phyloP scores from a whole-genome alignment of 1,284 basidiomycete species.

The Laetiporus sulphureus region DNA sequence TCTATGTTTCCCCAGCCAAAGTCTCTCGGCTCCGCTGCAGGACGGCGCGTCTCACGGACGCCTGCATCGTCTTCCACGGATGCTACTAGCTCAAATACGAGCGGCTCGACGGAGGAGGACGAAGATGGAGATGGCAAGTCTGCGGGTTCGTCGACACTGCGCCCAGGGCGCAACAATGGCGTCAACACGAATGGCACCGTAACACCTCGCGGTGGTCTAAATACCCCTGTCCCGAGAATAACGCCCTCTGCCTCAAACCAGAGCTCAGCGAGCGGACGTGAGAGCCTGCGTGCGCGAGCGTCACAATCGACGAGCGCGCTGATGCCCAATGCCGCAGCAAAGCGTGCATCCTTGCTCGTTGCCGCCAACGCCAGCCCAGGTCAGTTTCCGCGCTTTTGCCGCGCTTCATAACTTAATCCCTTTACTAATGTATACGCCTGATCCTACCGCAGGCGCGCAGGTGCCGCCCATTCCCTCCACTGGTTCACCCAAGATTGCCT shows the following conservation, averaged over 20 bases:
- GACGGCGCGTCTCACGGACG: slow-evolving; percentile 11
- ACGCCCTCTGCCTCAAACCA: slow-evolving; percentile 12
- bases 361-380: slow-evolving; percentile 11
- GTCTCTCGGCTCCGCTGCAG: slow-evolving; percentile 9
- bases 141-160: slow-evolving; percentile 29
- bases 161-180: slow-evolving; percentile 26
- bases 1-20: slow-evolving; percentile 8
- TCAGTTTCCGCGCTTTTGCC: background rate
- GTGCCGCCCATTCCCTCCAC: no score
- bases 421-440: background rate
- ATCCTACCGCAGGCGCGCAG: no score
- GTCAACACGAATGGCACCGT: no score
- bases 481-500: no score
- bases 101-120: slow-evolving; percentile 21
- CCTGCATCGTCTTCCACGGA: slow-evolving; percentile 11
- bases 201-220: no score
- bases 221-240: slow-evolving; percentile 16
- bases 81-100: slow-evolving; percentile 18
- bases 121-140: slow-evolving; percentile 31
- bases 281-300: slow-evolving; percentile 18
- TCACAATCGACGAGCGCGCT: slow-evolving; percentile 35
- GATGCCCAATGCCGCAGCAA: slow-evolving; percentile 30
- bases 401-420: no score
- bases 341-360: slow-evolving; percentile 27
- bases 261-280: slow-evolving; percentile 9